Conservation (phyloP, 2,329 filamentous ascomycete genomes). For the Aspergillus latus region DNA sequence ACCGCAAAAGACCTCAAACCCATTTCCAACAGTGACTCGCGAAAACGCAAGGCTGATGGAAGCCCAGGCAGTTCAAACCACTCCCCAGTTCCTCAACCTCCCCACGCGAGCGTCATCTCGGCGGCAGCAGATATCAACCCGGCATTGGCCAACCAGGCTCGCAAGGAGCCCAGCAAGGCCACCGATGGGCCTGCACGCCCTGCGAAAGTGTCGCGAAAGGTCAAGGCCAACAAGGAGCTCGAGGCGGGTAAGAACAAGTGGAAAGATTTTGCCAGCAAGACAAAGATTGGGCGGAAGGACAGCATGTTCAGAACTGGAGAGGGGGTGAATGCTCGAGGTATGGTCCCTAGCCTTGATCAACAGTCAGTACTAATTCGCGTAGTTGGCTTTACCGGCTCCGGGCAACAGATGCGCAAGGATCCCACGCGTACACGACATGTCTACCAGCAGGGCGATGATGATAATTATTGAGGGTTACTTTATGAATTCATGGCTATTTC, state of each 20-base stretch:
- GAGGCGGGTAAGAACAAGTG: conserved; percentile 91
- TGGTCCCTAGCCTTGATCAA: conserved; percentile 8
- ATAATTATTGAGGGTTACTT: conserved; percentile 47
- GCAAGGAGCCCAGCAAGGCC: conserved; percentile 63
- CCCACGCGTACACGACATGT: conserved; percentile 77
- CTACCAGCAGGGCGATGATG: conserved; percentile 74
- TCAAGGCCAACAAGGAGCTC: conserved; percentile 88
- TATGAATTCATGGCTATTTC: conserved; percentile 1
- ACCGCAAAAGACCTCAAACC: conserved; percentile 81
- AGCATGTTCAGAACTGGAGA: conserved; percentile 97
- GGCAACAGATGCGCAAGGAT: conserved; percentile 94
- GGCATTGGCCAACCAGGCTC: conserved; percentile 63
- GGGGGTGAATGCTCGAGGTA: conserved; percentile 81
- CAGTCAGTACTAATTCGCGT: conserved; percentile 7
- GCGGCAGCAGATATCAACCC: conserved; percentile 67
- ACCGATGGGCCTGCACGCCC: conserved; percentile 60
- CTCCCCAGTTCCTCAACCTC: conserved; percentile 41
- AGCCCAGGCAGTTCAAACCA: conserved; percentile 56
- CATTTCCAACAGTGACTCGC: conserved; percentile 64
- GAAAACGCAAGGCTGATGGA: conserved; percentile 82
- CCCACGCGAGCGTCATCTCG: conserved; percentile 60
- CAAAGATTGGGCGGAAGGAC: conserved; percentile 76
- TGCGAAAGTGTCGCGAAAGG: conserved; percentile 68
- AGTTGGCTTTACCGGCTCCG: conserved; percentile 97
- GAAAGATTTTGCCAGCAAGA: conserved; percentile 85